phyloP scores from a whole-genome alignment of 176 grass and related monocot genomes.

The Saccharum spontaneum region DNA sequence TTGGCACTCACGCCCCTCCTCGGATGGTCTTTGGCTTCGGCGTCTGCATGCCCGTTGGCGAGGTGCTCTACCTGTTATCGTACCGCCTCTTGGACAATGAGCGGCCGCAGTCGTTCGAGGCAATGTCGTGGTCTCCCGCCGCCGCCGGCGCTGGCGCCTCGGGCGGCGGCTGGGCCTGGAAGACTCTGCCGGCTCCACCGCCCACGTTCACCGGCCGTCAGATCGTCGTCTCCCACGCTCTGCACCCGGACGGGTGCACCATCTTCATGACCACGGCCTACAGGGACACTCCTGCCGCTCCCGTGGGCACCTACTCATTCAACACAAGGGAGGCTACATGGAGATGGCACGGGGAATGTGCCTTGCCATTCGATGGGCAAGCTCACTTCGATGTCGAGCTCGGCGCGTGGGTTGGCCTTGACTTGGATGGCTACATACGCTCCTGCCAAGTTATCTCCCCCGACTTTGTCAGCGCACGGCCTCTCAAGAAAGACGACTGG shows the following conservation, averaged over 20 bases:
- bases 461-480: not conserved
- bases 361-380: not conserved
- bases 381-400: not conserved
- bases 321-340: not conserved
- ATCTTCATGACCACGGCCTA: not conserved
- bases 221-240: not conserved
- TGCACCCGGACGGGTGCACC: slow-evolving; percentile 11
- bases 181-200: not conserved
- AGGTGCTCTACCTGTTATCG: not conserved
- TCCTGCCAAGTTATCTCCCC: not conserved
- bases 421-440: not conserved
- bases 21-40: not conserved
- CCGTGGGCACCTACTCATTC: slow-evolving; percentile 2
- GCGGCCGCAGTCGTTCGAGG: not conserved
- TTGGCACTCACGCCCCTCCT: not conserved
- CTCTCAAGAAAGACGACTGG: no score
- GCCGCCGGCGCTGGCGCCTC: not conserved
- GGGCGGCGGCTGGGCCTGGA: not conserved
- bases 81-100: no score
- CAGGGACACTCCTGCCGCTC: no score
- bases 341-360: not conserved
- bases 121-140: not conserved
- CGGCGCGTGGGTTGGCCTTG: not conserved
- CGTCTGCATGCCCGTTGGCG: not conserved
- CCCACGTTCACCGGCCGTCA: not conserved